phyloP scores from a whole-genome alignment of 2,329 filamentous ascomycete species.

The Xylariaceae sp. region DNA sequence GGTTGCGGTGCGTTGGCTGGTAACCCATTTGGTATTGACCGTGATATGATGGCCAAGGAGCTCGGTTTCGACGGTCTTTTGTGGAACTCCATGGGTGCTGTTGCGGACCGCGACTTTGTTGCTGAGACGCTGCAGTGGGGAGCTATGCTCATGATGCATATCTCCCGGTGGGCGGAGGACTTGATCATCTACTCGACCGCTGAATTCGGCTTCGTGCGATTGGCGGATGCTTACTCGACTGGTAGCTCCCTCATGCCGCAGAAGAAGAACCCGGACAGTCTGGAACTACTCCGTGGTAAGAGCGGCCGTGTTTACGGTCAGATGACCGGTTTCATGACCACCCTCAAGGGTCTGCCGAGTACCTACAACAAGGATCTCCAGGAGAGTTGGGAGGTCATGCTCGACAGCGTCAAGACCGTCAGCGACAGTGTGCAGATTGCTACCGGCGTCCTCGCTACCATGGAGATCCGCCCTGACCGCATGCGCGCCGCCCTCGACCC shows the following conservation, averaged over 20 bases:
- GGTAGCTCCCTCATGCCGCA: slow-evolving; percentile 10
- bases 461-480: slow-evolving; percentile 63
- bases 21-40: slow-evolving; percentile 69
- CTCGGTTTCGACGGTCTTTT: slow-evolving; percentile 64
- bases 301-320: slow-evolving; percentile 71
- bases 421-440: slow-evolving; percentile 78
- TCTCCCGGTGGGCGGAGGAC: slow-evolving; percentile 78
- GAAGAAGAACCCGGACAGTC: slow-evolving; percentile 75
- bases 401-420: slow-evolving; percentile 78
- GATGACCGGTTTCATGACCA: slow-evolving; percentile 59
- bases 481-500: slow-evolving; percentile 76
- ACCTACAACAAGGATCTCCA: slow-evolving; percentile 94
- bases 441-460: slow-evolving; percentile 70
- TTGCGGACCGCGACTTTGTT: slow-evolving; percentile 76
- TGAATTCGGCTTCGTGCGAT: slow-evolving; percentile 68
- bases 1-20: slow-evolving; percentile 69
- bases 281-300: slow-evolving; percentile 70
- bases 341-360: slow-evolving; percentile 62
- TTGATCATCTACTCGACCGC: slow-evolving; percentile 74
- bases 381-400: slow-evolving; percentile 78
- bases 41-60: slow-evolving; percentile 65
- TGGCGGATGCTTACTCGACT: slow-evolving; percentile 74
- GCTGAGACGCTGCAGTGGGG: slow-evolving; percentile 78
- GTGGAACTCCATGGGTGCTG: slow-evolving; percentile 66
- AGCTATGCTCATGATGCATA: slow-evolving; percentile 70